Percentiles rank a stretch among this genome's conserved stretches.
These are phyloP conservation scores for Primulina huaijiensis DNA, from an alignment of 257 asterid species.

Conservation along the genomic window DNA sequence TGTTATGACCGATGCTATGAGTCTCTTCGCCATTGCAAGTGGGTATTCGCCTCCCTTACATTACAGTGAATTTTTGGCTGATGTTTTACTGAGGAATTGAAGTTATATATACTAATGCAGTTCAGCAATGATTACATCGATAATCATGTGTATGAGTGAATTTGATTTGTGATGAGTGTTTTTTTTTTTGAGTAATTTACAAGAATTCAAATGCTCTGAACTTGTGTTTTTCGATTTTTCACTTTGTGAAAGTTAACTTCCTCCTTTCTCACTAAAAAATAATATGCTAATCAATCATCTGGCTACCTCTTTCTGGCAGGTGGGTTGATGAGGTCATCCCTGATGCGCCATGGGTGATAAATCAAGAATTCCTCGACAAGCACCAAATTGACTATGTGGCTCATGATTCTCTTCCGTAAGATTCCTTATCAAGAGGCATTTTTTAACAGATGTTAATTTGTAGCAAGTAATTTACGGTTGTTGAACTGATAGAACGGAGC, in stretches of 20 bases:
- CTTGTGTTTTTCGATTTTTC: neutral
- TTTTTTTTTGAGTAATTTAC: neutral
- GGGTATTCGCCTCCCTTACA: neutral
- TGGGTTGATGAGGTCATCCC: constrained; percentile 94
- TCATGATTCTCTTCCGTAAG: constrained; percentile 89
- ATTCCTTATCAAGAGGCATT: constrained; percentile 2
- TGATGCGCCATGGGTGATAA: constrained; percentile 82
- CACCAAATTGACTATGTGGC: constrained; percentile 76
- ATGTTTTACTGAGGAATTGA: neutral
- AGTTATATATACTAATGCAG: neutral
- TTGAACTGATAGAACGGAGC: neutral
- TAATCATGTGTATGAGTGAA: neutral
- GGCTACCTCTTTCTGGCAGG: constrained; percentile 34
- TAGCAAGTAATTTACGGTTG: no score
- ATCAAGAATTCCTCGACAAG: constrained; percentile 70
- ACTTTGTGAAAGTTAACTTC: neutral
- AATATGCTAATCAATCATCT: neutral
- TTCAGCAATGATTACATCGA: neutral
- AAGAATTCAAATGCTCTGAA: neutral
- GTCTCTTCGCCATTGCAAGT: constrained; percentile 83
- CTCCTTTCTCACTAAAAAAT: neutral
- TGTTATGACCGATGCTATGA: constrained; percentile 67
- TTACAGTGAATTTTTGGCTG: neutral
- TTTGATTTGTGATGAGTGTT: neutral
- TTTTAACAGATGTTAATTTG: neutral